phyloP scores from a whole-genome alignment of 352 stramenopile species.

The Phytopythium vexans region DNA sequence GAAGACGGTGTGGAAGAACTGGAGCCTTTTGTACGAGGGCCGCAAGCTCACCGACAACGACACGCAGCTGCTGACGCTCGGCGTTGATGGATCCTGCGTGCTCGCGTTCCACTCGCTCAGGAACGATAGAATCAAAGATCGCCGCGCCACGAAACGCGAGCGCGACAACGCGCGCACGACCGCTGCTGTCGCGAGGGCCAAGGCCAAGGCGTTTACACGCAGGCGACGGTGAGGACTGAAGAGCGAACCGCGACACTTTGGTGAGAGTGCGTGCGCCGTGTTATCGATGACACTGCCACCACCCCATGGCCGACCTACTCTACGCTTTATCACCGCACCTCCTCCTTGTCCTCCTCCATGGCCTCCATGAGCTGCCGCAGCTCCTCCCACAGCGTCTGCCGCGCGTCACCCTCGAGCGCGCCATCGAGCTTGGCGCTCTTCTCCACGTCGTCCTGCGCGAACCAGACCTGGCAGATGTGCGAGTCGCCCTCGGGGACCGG shows the following conservation, averaged over 20 bases:
- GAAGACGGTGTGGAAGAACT: slow-evolving; percentile 19
- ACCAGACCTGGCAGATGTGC: slow-evolving; percentile 90
- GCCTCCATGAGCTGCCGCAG: slow-evolving; percentile 64
- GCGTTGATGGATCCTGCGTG: slow-evolving; percentile 9
- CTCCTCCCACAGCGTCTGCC: slow-evolving; percentile 70
- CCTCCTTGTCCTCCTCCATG: slow-evolving; percentile 82
- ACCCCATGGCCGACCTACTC: too few species aligned
- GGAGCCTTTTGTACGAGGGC: slow-evolving; percentile 8
- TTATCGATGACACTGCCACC: too few species aligned
- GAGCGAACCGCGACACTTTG: too few species aligned
- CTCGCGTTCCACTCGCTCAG: slow-evolving; percentile 10
- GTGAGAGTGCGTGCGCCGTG: too few species aligned
- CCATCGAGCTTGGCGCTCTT: slow-evolving; percentile 85
- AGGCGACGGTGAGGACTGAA: background rate
- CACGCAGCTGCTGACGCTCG: slow-evolving; percentile 5
- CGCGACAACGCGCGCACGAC: background rate
- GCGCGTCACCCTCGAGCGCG: slow-evolving; percentile 84
- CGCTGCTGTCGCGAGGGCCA: background rate
- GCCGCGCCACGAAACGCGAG: background rate
- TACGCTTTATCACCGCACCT: slow-evolving; percentile 36
- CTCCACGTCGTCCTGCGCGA: slow-evolving; percentile 76
- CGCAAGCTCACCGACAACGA: slow-evolving; percentile 10
- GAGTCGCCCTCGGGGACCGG: slow-evolving; percentile 87
- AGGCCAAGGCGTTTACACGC: background rate
- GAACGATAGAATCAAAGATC: slow-evolving; percentile 1